Base-by-base conservation (phyloP, 352 stramenopile genomes). In the Pythium dissotocum region DNA sequence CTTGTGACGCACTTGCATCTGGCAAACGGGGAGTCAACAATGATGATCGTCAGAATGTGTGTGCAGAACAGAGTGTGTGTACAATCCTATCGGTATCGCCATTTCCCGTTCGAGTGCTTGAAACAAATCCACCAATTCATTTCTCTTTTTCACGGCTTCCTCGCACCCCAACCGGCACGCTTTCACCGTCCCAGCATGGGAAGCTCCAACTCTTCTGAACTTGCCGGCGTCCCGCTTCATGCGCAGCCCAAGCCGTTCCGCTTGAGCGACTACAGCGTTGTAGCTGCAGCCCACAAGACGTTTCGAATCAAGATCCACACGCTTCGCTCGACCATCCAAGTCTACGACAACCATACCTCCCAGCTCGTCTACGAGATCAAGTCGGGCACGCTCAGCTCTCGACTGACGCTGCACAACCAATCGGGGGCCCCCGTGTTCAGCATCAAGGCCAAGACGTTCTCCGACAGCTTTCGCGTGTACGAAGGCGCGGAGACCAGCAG, bases 331-430 rank as follows among this genome's bases (percentile, higher is more conserved):
- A 56, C 49, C 8, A 26, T 56, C 5, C 21, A 30, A 32, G 49
- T 56, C 6, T 35, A 16, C 10, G 49, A 56, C 21, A 35, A 56
- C 21, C 21, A 30, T n/a, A 35, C 5, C 5, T 30, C 21, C n/a
- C 18, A 35, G 28, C 28, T 56, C 4, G 18, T 56, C 6, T 56
- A 56, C n/a, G 28, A 30, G n/a, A 56, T 56, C 49, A 56, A 56
- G 49, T 26, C 49, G 12, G 10, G 6, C 28, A 35, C 49, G 10
- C 10, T 56, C 10, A 56, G 49, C 21, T 56, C 49, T 35, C 21
- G 28, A 7, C n/a, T 30, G 28, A 56, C 49, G 12, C 10, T 56
- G 7, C 49, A 35, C 49, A 35, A 13, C 10, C 49, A 13, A 14
- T 14, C 9, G 4, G 49, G 49, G 10, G n/a, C 12, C 7, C 49